Evolutionary conservation across 2,329 filamentous ascomycete genomes (phyloP).

Genomic region (Fusarium sterilihyphosum): DNA sequence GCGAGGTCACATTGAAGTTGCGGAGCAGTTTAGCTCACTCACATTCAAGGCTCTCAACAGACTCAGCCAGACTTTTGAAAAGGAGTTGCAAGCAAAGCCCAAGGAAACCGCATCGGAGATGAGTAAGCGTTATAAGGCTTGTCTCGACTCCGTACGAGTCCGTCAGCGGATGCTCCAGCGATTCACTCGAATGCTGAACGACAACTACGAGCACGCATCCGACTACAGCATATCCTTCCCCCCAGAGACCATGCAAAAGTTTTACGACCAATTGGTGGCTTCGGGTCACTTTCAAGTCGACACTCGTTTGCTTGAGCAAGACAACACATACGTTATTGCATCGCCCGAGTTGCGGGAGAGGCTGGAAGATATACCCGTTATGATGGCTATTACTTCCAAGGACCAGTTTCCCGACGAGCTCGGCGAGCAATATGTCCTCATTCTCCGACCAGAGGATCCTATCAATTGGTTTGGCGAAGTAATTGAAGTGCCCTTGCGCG

Average conservation of each 20-base stretch:
- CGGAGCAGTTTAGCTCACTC: conserved; percentile 94
- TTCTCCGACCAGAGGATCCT: conserved; percentile 82
- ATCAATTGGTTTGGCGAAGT: conserved; percentile 85
- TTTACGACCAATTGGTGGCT: conserved; percentile 82
- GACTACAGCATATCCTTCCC: conserved; percentile 87
- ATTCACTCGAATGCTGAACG: conserved; percentile 88
- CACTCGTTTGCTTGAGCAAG: conserved; percentile 74
- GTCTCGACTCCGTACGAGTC: conserved; percentile 94
- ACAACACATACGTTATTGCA: conserved; percentile 84
- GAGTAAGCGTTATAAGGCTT: conserved; percentile 97
- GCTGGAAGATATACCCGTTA: conserved; percentile 82
- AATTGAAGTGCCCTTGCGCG: conserved; percentile 75
- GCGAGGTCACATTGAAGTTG: conserved; percentile 93
- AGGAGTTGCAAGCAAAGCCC: conserved; percentile 84
- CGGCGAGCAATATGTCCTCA: conserved; percentile 79
- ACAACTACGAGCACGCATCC: conserved; percentile 95
- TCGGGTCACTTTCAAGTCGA: conserved; percentile 90
- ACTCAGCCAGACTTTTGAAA: conserved; percentile 90
- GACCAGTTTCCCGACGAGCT: conserved; percentile 73
- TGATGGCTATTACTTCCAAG: conserved; percentile 76
- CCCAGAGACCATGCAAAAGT: conserved; percentile 74
- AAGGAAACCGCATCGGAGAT: conserved; percentile 88
- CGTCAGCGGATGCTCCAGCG: conserved; percentile 96
- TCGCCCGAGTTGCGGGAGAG: conserved; percentile 81
- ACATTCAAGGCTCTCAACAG: conserved; percentile 93